Evolutionary conservation across 495 filamentous ascomycete genomes (phyloP), one percentile per base, ranked within the genome.

Genomic region (Penicillium bialowiezense): DNA sequence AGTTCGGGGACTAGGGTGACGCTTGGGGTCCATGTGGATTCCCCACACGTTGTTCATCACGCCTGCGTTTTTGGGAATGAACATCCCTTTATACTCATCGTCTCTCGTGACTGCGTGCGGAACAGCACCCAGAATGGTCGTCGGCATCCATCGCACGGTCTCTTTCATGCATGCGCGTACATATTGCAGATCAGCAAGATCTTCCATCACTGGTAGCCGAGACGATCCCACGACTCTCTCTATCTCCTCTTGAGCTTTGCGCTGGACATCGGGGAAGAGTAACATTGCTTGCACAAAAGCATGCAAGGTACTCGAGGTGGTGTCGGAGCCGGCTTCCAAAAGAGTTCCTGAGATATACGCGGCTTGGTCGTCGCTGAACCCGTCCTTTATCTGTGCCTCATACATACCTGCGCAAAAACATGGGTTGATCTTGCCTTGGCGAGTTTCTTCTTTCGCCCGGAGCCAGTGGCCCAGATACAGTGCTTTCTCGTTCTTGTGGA

Each of bases 61-160:
- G 8, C 56, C 65, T 0, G 75, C 67, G 14, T 64, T 62, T 48
- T 71, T 72, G 38, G 77, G 77, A 29, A 81, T 77, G 5, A 67
- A 59, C 51, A 72, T 73, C 18, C 76, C 77, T 15, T 69, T 58
- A 55, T 80, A 78, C 35, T 75, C 71, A 42, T 85, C 79, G 39
- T 84, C 81, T 15, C 73, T 58, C 6, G 71, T 63, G 8, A 73
- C 70, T 0, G 73, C 71, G 54, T 87, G 83, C 0, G 83, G 80
- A 19, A 86, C 70, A 5, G 79, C 78, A 4, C 63, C 71, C 12
- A 70, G 62, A 3, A 77, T 67, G 8, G 48, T 45, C 0, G 68
- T 60, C 0, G 70, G 70, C 44, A 66, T 65, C 71, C 73, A 77
- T 35, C 73, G 65, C 7, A 66, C 58, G 4, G 58, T 57, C 44